phyloP scores from a whole-genome alignment of 495 filamentous ascomycete genomes.

The Tuber brumale region DNA sequence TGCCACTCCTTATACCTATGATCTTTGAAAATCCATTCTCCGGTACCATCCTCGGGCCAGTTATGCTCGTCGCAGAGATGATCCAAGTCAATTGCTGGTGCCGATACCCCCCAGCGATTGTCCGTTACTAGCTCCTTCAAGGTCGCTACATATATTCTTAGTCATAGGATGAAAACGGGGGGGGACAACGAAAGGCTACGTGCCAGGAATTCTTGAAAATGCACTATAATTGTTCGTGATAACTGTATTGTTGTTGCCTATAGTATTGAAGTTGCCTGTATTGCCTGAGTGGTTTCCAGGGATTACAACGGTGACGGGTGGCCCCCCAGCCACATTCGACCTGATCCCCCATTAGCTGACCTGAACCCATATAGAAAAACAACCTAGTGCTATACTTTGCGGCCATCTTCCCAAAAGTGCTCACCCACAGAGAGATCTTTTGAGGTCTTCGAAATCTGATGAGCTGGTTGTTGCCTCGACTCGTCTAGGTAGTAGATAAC shows the following conservation, averaged over 20 bases:
- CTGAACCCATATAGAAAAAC: not conserved
- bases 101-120: not conserved
- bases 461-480: too few species aligned
- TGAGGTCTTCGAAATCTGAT: not conserved
- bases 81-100: not conserved
- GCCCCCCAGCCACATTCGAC: not conserved
- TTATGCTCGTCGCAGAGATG: not conserved
- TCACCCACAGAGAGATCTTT: too few species aligned
- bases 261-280: not conserved
- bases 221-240: not conserved
- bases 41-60: not conserved
- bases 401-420: too few species aligned
- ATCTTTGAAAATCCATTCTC: not conserved
- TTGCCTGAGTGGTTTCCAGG: not conserved
- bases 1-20: not conserved
- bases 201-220: not conserved
- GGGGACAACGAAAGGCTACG: not conserved
- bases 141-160: not conserved
- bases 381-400: not conserved
- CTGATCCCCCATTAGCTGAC: not conserved
- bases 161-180: not conserved
- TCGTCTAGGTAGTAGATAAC: too few species aligned
- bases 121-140: not conserved
- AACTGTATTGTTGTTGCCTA: not conserved
- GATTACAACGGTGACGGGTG: fast-evolving